Evolutionary conservation across 1,139 yeast genomes (phyloP).

Genomic region (Sporopachydermia cereana): DNA sequence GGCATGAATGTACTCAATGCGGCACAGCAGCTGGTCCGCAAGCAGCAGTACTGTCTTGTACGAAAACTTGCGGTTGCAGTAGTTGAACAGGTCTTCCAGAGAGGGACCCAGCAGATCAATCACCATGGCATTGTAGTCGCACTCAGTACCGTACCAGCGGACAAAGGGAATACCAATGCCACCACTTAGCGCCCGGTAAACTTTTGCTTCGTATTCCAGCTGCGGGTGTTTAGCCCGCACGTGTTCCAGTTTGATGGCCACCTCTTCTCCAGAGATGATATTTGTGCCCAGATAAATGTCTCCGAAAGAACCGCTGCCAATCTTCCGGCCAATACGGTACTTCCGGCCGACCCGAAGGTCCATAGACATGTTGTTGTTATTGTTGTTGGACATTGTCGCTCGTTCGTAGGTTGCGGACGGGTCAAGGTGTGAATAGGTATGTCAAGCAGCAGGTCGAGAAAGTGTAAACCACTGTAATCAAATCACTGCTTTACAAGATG

Average conservation of each 20-base stretch:
- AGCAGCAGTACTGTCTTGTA: conserved; percentile 84
- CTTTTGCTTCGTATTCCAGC: conserved; percentile 91
- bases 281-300: conserved; percentile 86
- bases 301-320: conserved; percentile 96
- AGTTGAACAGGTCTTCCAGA: conserved; percentile 88
- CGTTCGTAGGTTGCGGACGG: neutral
- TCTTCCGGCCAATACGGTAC: conserved; percentile 89
- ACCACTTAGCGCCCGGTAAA: conserved; percentile 86
- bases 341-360: conserved; percentile 93
- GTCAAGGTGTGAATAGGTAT: neutral
- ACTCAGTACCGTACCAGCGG: conserved; percentile 95
- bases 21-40: conserved; percentile 90
- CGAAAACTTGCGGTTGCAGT: conserved; percentile 87
- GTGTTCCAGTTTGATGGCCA: conserved; percentile 89
- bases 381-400: neutral
- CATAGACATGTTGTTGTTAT: conserved; percentile 19
- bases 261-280: conserved; percentile 92
- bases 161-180: conserved; percentile 97
- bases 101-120: conserved; percentile 94
- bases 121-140: conserved; percentile 94
- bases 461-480: neutral
- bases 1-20: conserved; percentile 92
- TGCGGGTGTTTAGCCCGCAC: conserved; percentile 93
- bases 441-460: neutral
- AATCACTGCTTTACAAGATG: neutral